phyloP scores from a whole-genome alignment of 192 early-diverging fungal genomes.

The Coemansia sp. region DNA sequence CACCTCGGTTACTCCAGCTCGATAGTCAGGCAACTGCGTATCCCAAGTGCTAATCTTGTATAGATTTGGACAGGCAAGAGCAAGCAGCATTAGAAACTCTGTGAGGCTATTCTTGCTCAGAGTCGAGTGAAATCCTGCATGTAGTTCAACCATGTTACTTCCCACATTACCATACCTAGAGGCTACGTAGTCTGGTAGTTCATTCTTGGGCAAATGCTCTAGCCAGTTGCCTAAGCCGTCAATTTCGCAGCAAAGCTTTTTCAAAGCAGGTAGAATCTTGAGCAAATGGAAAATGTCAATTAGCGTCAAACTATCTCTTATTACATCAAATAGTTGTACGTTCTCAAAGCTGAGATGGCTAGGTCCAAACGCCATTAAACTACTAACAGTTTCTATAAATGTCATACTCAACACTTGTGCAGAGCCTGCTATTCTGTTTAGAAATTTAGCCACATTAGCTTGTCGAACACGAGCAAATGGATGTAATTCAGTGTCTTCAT shows the following conservation, averaged over 20 bases:
- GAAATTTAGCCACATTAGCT: background rate
- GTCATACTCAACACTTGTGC: background rate
- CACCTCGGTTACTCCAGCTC: background rate
- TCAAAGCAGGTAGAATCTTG: background rate
- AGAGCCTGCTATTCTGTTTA: background rate
- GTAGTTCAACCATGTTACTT: no score
- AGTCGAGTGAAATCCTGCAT: no score
- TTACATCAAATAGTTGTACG: background rate
- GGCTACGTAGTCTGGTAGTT: no score
- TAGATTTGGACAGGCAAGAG: background rate
- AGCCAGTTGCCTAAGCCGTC: no score
- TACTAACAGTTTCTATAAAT: background rate
- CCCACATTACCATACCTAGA: no score
- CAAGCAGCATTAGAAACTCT: background rate
- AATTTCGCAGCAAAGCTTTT: no score
- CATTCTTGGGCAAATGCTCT: no score
- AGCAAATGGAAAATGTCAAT: background rate
- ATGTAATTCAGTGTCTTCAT: background rate
- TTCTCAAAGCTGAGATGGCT: background rate
- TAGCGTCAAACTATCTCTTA: background rate
- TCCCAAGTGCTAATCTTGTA: background rate
- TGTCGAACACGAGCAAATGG: background rate
- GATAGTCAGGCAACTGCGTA: background rate
- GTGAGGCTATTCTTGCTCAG: background rate
- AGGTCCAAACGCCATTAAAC: background rate